Evolutionary conservation across 192 early-diverging fungal genomes (phyloP).

Genomic region (Coemansia sp.): DNA sequence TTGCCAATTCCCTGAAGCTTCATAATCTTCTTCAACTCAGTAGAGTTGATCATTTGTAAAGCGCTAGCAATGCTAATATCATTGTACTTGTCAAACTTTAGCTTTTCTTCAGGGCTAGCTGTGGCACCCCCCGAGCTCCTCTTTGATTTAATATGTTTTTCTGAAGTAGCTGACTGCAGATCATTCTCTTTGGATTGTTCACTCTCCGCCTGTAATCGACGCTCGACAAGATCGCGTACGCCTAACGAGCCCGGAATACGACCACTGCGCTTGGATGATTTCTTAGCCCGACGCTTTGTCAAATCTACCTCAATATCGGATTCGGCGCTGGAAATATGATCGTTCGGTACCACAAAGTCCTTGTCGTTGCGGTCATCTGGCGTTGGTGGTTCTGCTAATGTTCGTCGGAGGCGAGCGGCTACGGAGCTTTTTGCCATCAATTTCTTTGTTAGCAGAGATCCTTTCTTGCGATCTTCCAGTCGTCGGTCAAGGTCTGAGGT

Average conservation of each 20-base stretch:
- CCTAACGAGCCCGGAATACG: slow-evolving; percentile 36
- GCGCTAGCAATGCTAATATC: slow-evolving; percentile 48
- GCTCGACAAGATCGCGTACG: slow-evolving; percentile 41
- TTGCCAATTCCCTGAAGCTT: slow-evolving; percentile 60
- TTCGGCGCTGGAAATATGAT: slow-evolving; percentile 8
- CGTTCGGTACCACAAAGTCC: slow-evolving; percentile 34
- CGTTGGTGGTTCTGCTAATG: slow-evolving; percentile 27
- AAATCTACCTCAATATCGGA: slow-evolving; percentile 2
- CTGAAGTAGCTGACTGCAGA: not conserved
- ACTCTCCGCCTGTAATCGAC: slow-evolving; percentile 5
- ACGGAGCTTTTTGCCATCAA: slow-evolving; percentile 34
- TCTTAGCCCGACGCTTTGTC: not conserved
- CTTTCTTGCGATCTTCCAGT: slow-evolving; percentile 15
- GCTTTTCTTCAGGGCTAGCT: slow-evolving; percentile 11
- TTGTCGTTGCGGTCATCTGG: slow-evolving; percentile 33
- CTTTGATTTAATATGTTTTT: not conserved
- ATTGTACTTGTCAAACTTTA: slow-evolving; percentile 34
- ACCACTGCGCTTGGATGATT: not conserved
- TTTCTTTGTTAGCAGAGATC: slow-evolving; percentile 9
- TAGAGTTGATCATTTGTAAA: slow-evolving; percentile 59
- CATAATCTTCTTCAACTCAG: slow-evolving; percentile 55
- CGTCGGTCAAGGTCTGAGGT: slow-evolving; percentile 32
- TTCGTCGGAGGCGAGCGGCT: slow-evolving; percentile 28
- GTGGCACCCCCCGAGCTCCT: not conserved
- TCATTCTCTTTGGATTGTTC: not conserved